These are phyloP conservation scores for Myxozyma kluyveri DNA, from an alignment of 805 yeast genomes.

Conservation along the genomic window DNA sequence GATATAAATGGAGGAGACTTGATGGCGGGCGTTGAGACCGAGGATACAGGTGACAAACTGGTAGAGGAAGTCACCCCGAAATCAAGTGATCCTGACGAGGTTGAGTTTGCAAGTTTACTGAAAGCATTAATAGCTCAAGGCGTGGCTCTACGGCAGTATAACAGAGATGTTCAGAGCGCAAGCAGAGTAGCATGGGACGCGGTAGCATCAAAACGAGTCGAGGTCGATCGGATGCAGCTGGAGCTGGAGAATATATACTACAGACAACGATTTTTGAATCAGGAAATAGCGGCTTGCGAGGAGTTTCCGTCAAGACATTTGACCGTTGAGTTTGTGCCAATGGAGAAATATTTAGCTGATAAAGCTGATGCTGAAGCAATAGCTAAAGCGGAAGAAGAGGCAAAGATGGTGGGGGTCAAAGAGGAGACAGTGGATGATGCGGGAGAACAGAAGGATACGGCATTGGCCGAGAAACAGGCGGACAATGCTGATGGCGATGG, in stretches of 20 bases:
- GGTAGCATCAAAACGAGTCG: conserved; percentile 3
- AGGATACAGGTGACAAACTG: background rate
- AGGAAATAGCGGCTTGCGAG: conserved; percentile 21
- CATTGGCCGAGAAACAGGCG: background rate
- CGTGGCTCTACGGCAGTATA: conserved; percentile 4
- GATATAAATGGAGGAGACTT: background rate
- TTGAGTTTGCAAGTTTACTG: conserved; percentile 9
- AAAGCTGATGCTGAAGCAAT: conserved; percentile 26
- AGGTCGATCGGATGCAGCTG: conserved; percentile 21
- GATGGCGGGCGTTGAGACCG: conserved; percentile 1
- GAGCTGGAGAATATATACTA: conserved; percentile 22
- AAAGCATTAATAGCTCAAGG: conserved; percentile 5
- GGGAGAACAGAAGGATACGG: too few relatives aligned
- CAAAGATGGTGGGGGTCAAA: background rate
- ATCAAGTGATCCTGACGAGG: background rate
- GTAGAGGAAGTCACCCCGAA: background rate
- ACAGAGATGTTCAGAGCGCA: conserved; percentile 7
- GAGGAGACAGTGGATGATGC: background rate
- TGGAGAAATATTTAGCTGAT: conserved; percentile 16
- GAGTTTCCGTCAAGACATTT: conserved; percentile 24
- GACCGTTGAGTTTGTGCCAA: conserved; percentile 20
- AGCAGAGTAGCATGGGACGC: background rate
- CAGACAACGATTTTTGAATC: conserved; percentile 19
- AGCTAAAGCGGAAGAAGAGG: background rate
- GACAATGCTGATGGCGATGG: background rate